Evolutionary conservation across 345 rosid species (phyloP), one percentile per base, ranked within the genome.

Genomic region (Ceriops zippeliana): DNA sequence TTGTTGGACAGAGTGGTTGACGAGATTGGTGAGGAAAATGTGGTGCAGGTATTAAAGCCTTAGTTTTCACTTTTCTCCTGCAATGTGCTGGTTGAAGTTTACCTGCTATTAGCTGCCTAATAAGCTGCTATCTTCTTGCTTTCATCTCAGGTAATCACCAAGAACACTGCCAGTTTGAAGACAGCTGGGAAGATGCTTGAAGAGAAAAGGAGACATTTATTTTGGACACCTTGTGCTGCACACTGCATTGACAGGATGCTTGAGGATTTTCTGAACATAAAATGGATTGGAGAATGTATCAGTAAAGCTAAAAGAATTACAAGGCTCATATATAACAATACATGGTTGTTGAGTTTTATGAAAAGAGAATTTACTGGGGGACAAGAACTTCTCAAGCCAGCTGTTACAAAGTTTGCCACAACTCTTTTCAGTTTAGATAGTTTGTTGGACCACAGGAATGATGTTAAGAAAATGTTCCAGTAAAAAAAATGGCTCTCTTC

Each of bases 111-210:
- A 32, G 26, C 8, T 20, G 17, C 16, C 63, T 49, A 24, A 58
- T 57, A 54, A 52, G 34, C 15, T 22, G 31, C 61, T 65, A 9
- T 61, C 11, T 17, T 22, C n/a, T 54, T 52, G 17, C 27, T 63
- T 53, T 68, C 7, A 46, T 62, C 47, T 32, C 31, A 83, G 86
- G 82, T 83, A 47, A 80, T 83, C 77, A 80, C 86, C 9, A 68
- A 75, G 71, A 78, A 76, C 60, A 75, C 81, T 31, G 73, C 75
- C 53, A 66, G 73, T 58, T 83, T 68, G 60, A 78, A 65, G 75
- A 63, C 80, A 47, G 86, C 86, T 31, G 86, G 84, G 61, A 80
- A 83, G 84, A 80, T 80, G 84, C 86, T 83, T 71, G 81, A 80
- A 73, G 86, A 83, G 73, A 82, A 82, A 65, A 75, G 84, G 58